phyloP scores from a whole-genome alignment of 2,329 filamentous ascomycete genomes.

The Penicillium vulpinum region DNA sequence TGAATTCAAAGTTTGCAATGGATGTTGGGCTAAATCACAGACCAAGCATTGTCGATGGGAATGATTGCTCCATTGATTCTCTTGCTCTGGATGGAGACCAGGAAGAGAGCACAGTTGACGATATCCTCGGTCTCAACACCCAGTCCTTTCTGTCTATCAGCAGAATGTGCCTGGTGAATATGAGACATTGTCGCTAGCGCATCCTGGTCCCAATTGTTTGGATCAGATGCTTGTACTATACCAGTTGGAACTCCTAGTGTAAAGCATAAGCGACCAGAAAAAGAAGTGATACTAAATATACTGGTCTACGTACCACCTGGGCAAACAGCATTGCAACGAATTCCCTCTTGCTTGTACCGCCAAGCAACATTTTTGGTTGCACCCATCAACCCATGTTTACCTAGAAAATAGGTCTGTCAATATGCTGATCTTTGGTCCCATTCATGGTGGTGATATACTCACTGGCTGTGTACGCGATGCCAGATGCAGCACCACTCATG shows the following conservation, averaged over 20 bases:
- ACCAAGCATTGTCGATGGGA: slow-evolving; percentile 1
- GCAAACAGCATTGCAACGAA: slow-evolving; percentile 50
- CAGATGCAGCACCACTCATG: slow-evolving; percentile 41
- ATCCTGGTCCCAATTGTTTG: neutral
- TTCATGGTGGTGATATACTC: slow-evolving; percentile 38
- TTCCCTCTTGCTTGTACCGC: slow-evolving; percentile 47
- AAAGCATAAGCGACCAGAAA: neutral
- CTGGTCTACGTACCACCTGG: slow-evolving; percentile 35
- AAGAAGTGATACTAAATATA: neutral
- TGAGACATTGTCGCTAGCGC: neutral
- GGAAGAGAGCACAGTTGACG: neutral
- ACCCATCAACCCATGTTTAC: slow-evolving; percentile 30
- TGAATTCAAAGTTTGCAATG: no score
- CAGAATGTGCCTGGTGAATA: neutral
- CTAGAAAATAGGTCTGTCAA: neutral
- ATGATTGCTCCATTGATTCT: slow-evolving; percentile 1
- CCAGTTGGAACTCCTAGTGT: neutral
- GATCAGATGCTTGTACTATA: neutral
- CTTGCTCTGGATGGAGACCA: neutral
- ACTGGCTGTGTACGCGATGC: slow-evolving; percentile 49
- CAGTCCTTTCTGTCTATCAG: neutral
- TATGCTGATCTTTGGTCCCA: neutral
- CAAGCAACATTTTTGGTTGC: slow-evolving; percentile 52
- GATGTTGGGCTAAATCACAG: neutral
- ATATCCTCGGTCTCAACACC: neutral